These are phyloP conservation scores for Chrysoporthe puriensis DNA, from an alignment of 2,329 filamentous ascomycete genomes.

Conservation along the genomic window DNA sequence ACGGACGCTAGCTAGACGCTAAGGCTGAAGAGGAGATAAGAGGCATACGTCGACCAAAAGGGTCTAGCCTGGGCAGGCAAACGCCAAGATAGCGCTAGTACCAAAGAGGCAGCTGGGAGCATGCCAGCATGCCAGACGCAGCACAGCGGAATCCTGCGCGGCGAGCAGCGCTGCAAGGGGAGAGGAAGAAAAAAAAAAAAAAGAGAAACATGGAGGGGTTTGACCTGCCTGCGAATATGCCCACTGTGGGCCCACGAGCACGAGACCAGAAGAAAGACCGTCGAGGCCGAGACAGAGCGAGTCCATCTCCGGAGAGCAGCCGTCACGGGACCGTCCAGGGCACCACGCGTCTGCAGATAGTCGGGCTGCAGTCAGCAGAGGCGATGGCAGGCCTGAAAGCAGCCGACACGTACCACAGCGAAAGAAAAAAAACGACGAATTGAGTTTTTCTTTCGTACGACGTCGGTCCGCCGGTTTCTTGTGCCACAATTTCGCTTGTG, in stretches of 20 bases:
- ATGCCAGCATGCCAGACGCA: not conserved
- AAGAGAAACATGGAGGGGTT: not conserved
- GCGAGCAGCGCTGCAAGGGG: not conserved
- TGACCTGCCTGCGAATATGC: not conserved
- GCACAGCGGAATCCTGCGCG: not conserved
- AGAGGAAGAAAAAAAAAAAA: not conserved
- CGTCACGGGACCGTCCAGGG: not conserved
- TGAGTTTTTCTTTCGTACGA: not conserved
- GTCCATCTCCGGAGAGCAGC: not conserved
- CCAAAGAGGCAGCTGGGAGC: slow-evolving; percentile 11
- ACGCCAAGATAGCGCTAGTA: not conserved
- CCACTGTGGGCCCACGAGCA: not conserved
- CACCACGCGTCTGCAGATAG: not conserved
- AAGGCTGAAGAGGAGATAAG: slow-evolving; percentile 8
- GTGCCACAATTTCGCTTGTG: not conserved
- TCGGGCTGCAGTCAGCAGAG: not conserved
- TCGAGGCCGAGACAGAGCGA: not conserved
- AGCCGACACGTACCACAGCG: not conserved
- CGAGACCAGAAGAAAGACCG: not conserved
- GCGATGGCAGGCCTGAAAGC: not conserved
- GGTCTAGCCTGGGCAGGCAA: not conserved
- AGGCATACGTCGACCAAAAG: not conserved
- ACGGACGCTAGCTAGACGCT: not conserved
- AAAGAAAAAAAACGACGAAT: not conserved
- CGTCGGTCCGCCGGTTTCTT: not conserved